Conservation (phyloP, 305 asterid species). For the Fraxinus albicans region DNA sequence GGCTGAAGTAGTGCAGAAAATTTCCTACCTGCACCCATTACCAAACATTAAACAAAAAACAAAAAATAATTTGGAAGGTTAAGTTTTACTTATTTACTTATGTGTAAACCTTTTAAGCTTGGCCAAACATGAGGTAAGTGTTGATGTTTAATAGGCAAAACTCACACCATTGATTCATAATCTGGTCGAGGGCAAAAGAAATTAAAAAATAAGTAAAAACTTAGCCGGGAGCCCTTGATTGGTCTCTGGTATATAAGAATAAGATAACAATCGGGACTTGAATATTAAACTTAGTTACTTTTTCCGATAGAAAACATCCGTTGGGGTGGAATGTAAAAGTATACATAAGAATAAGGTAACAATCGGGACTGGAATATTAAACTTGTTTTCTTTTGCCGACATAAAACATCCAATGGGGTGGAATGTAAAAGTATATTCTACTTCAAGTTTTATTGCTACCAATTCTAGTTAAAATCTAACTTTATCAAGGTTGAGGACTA, state of each 20-base stretch:
- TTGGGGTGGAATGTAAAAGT: no score
- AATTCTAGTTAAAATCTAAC: neutral
- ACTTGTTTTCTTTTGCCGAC: no score
- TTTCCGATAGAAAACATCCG: neutral
- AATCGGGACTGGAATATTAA: no score
- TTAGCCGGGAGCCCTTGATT: neutral
- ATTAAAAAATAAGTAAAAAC: no score
- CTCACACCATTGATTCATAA: neutral
- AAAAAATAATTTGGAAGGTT: neutral
- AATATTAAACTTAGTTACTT: neutral
- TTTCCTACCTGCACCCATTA: constrained; percentile 69
- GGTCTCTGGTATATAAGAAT: neutral
- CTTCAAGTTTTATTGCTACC: neutral
- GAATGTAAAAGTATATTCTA: neutral
- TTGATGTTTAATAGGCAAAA: neutral
- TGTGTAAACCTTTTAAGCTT: neutral
- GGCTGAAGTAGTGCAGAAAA: constrained; percentile 84
- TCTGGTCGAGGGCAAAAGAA: neutral
- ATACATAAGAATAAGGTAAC: neutral
- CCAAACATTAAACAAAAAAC: neutral
- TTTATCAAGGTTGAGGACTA: neutral
- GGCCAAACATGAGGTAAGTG: neutral
- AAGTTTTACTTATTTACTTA: neutral
- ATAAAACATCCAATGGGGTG: neutral
- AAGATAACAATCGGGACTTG: neutral